phyloP scores from a whole-genome alignment of 164 flowering plant species.

The Pachysandra terminalis region DNA sequence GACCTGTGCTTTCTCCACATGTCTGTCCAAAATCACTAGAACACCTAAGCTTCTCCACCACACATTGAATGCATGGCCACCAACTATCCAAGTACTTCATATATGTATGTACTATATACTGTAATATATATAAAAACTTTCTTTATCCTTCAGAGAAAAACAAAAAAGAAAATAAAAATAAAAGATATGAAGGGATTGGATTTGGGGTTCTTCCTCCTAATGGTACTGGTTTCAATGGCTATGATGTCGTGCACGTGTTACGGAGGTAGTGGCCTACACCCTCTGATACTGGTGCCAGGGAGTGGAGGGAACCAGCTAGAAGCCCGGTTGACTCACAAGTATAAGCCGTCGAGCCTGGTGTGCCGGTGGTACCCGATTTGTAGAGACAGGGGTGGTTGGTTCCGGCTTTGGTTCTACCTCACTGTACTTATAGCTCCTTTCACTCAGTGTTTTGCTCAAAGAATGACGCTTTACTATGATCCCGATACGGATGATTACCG shows the following conservation, averaged over 20 bases:
- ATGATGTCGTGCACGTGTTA: slow-evolving; percentile 35
- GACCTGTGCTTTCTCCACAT: too few species aligned
- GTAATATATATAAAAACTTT: not conserved
- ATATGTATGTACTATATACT: too few species aligned
- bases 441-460: slow-evolving; percentile 69
- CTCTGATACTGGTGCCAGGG: slow-evolving; percentile 80
- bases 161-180: not conserved
- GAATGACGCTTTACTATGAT: slow-evolving; percentile 73
- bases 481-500: slow-evolving; percentile 52
- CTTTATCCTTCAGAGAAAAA: not conserved
- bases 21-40: too few species aligned
- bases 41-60: too few species aligned
- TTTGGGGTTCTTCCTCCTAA: not conserved
- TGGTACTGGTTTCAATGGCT: slow-evolving; percentile 10
- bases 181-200: slow-evolving; percentile 16
- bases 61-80: too few species aligned
- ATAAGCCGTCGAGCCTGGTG: slow-evolving; percentile 53
- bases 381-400: slow-evolving; percentile 57
- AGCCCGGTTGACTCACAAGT: slow-evolving; percentile 50
- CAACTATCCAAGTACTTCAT: too few species aligned
- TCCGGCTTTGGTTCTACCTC: slow-evolving; percentile 85
- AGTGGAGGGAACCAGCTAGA: slow-evolving; percentile 89
- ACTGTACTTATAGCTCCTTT: slow-evolving; percentile 57
- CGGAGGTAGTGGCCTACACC: slow-evolving; percentile 40
- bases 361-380: slow-evolving; percentile 43